These are phyloP conservation scores for Eutypella sp. DNA, from an alignment of 2,329 filamentous ascomycete genomes.

Conservation along the genomic window DNA sequence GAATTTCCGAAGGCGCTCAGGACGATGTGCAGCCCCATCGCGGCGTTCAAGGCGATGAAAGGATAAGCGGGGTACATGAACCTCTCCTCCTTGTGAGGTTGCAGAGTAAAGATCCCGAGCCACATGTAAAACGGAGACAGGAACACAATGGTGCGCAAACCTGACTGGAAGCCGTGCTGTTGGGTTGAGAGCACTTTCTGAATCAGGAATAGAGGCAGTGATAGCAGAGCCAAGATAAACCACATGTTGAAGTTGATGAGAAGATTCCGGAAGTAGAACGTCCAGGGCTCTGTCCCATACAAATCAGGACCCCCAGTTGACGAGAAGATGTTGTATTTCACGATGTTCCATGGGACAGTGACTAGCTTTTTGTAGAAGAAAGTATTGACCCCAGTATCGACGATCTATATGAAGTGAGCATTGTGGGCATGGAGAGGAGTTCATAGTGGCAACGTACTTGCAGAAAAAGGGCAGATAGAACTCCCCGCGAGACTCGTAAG, in stretches of 20 bases:
- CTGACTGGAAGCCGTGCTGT: constrained; percentile 59
- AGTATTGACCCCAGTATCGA: constrained; percentile 68
- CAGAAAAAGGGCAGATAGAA: constrained; percentile 60
- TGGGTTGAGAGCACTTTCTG: constrained; percentile 64
- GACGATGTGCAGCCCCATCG: constrained; percentile 76
- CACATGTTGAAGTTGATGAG: constrained; percentile 93
- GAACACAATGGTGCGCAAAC: constrained; percentile 72
- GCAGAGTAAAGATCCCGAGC: constrained; percentile 83
- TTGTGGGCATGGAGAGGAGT: background rate
- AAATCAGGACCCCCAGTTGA: constrained; percentile 78
- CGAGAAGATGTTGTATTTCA: constrained; percentile 92
- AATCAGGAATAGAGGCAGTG: constrained; percentile 68
- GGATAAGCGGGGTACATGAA: constrained; percentile 99
- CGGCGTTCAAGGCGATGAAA: constrained; percentile 81
- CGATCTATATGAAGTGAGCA: constrained; percentile 40
- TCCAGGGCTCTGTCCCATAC: constrained; percentile 94
- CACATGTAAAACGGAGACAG: constrained; percentile 88
- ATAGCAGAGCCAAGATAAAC: constrained; percentile 73
- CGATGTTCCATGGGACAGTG: constrained; percentile 84
- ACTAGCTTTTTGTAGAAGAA: constrained; percentile 80
- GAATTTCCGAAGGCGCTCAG: constrained; percentile 69
- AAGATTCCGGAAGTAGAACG: constrained; percentile 91
- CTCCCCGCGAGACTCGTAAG: constrained; percentile 61
- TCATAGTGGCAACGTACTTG: constrained; percentile 49
- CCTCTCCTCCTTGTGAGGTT: constrained; percentile 95